Evolutionary conservation across 2,329 filamentous ascomycete species (phyloP).

Genomic region (Ceratocystis smalleyi): DNA sequence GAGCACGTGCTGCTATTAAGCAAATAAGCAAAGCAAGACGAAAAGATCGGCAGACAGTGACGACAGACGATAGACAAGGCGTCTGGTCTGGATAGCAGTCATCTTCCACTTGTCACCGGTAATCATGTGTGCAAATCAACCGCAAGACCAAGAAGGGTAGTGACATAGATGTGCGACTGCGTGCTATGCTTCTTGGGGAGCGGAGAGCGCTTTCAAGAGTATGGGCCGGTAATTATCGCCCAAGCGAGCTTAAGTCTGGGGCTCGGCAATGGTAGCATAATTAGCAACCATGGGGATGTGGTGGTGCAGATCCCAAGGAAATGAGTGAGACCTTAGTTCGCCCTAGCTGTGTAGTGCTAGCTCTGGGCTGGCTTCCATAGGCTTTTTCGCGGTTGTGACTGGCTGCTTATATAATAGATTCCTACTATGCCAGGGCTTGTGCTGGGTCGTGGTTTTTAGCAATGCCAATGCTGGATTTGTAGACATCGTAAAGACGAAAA

Average conservation of each 20-base stretch:
- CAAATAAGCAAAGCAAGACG: too few relatives aligned
- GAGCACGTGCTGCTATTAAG: too few relatives aligned
- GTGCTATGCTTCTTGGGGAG: neutral
- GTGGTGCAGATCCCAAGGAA: neutral
- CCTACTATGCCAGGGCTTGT: too few relatives aligned
- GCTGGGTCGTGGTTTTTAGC: too few relatives aligned
- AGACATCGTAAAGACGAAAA: neutral
- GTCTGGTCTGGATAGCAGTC: neutral
- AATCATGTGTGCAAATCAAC: neutral
- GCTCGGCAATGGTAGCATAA: neutral
- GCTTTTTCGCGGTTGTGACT: neutral
- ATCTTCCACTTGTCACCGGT: neutral
- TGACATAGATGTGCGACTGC: neutral
- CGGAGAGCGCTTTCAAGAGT: neutral
- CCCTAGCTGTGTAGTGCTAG: too few relatives aligned
- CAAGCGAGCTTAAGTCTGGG: neutral
- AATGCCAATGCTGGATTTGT: too few relatives aligned
- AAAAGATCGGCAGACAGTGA: neutral
- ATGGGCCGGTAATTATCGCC: neutral
- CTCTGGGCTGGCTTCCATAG: too few relatives aligned
- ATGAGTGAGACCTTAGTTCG: neutral
- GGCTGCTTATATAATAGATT: neutral
- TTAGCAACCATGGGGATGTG: neutral
- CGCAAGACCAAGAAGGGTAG: neutral
- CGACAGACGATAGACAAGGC: neutral